These are phyloP conservation scores for Populus ilicifolia DNA, from an alignment of 345 rosid genomes.

Conservation along the genomic window DNA sequence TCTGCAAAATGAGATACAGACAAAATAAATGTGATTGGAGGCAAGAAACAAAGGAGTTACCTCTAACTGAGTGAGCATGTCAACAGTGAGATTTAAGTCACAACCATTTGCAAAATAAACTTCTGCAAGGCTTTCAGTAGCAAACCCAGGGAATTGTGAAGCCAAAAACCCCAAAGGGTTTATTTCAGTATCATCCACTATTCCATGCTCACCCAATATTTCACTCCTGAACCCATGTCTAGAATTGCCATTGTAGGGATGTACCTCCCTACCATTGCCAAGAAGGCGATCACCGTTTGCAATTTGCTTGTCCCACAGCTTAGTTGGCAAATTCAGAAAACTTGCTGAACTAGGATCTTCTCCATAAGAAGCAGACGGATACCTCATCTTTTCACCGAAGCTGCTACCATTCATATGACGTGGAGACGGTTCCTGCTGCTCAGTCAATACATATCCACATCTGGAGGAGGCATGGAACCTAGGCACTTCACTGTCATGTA, in stretches of 20 bases:
- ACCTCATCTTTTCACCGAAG: conserved; percentile 56
- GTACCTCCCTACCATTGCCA: conserved; percentile 51
- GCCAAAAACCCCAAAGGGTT: conserved; percentile 82
- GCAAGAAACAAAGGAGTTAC: conserved; percentile 29
- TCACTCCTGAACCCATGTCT: conserved; percentile 51
- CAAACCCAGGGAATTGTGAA: conserved; percentile 89
- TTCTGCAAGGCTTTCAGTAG: conserved; percentile 91
- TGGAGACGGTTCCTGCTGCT: conserved; percentile 49
- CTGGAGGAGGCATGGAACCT: conserved; percentile 52
- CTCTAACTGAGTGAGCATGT: conserved; percentile 99
- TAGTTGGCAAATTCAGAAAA: conserved; percentile 45
- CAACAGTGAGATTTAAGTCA: conserved; percentile 83
- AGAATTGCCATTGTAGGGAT: conserved; percentile 51
- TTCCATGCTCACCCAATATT: conserved; percentile 46
- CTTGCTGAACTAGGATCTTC: conserved; percentile 51
- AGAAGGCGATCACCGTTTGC: conserved; percentile 51
- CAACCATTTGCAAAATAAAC: conserved; percentile 87
- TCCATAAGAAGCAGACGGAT: conserved; percentile 50
- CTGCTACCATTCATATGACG: conserved; percentile 49
- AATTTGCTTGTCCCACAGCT: conserved; percentile 80
- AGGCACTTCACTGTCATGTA: conserved; percentile 53
- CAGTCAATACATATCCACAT: conserved; percentile 46
- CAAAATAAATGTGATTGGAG: conserved; percentile 10
- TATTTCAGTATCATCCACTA: conserved; percentile 52
- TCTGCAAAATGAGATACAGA: not conserved